Conservation (phyloP, 441 rosid genomes). For the Macaranga tanarius region DNA sequence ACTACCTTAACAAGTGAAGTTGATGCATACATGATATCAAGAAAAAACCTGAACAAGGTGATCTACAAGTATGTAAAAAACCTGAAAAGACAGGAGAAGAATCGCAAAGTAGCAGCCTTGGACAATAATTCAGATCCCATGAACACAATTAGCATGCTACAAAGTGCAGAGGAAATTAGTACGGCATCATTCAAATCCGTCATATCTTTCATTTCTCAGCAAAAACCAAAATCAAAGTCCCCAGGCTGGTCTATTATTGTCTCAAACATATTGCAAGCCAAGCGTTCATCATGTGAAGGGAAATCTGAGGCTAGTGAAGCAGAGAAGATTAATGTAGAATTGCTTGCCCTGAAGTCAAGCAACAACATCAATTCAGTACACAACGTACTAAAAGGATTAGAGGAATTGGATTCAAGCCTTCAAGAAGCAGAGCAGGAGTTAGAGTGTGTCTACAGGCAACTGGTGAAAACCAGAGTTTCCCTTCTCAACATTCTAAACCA, state of each 20-base stretch:
- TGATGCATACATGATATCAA: constrained; percentile 17
- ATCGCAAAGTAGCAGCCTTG: background rate
- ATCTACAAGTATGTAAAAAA: constrained; percentile 15
- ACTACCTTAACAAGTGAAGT: constrained; percentile 6
- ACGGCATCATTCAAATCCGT: background rate
- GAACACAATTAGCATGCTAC: background rate
- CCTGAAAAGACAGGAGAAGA: constrained; percentile 20
- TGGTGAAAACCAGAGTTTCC: background rate
- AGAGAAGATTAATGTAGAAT: background rate
- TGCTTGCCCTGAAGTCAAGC: background rate
- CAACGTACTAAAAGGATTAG: background rate
- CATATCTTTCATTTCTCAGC: background rate
- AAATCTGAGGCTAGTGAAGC: background rate
- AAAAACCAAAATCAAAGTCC: background rate
- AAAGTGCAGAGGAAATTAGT: constrained; percentile 11
- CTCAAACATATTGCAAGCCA: background rate
- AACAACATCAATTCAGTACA: background rate
- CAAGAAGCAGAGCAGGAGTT: too few relatives aligned
- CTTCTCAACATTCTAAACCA: background rate
- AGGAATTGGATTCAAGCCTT: background rate
- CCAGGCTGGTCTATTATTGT: background rate
- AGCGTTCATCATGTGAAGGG: background rate
- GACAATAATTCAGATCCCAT: too few relatives aligned
- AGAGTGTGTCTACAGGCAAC: too few relatives aligned
- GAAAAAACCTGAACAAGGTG: constrained; percentile 24